A percentile compares a stretch with the other conserved stretches of the same genome.
Evolutionary conservation across 768 basidiomycete species (phyloP).

Genomic region (Xerocomellus amylosporus): DNA sequence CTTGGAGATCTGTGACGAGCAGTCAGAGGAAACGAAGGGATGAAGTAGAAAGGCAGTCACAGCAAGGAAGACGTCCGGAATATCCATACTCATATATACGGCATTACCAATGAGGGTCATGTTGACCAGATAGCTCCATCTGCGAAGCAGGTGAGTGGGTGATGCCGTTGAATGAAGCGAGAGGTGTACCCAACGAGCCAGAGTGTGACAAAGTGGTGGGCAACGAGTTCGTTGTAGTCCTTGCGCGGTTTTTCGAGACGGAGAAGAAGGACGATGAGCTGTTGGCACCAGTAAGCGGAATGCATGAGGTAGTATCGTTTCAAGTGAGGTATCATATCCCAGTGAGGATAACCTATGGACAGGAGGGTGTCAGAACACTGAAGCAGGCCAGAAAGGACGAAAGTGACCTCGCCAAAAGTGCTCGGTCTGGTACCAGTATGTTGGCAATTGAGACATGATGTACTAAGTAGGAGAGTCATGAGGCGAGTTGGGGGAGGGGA

Average conservation of each 20-base stretch:
- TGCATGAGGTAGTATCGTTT: conserved; percentile 96
- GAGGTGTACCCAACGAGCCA: conserved; percentile 82
- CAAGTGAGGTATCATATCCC: conserved; percentile 79
- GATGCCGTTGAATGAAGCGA: neutral
- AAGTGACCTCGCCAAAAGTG: conserved; percentile 78
- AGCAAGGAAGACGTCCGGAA: conserved; percentile 86
- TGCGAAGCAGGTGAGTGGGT: conserved; percentile 27
- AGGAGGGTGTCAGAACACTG: neutral
- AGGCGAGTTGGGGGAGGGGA: neutral
- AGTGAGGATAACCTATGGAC: conserved; percentile 75
- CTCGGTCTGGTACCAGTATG: conserved; percentile 82
- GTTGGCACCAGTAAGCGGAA: conserved; percentile 91
- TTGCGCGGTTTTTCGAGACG: conserved; percentile 92
- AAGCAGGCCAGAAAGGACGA: neutral
- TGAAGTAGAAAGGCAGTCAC: conserved; percentile 40
- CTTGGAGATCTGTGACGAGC: conserved; percentile 64
- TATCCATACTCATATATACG: conserved; percentile 95
- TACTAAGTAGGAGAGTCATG: conserved; percentile 41
- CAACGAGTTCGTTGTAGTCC: conserved; percentile 83
- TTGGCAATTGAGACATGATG: conserved; percentile 79
- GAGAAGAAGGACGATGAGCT: conserved; percentile 80
- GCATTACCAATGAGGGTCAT: conserved; percentile 87
- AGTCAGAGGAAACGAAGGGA: neutral
- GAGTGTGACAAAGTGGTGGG: conserved; percentile 90
- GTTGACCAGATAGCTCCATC: conserved; percentile 83